These are phyloP conservation scores for Berberis thunbergii DNA, from an alignment of 164 flowering plant genomes.

Conservation along the genomic window DNA sequence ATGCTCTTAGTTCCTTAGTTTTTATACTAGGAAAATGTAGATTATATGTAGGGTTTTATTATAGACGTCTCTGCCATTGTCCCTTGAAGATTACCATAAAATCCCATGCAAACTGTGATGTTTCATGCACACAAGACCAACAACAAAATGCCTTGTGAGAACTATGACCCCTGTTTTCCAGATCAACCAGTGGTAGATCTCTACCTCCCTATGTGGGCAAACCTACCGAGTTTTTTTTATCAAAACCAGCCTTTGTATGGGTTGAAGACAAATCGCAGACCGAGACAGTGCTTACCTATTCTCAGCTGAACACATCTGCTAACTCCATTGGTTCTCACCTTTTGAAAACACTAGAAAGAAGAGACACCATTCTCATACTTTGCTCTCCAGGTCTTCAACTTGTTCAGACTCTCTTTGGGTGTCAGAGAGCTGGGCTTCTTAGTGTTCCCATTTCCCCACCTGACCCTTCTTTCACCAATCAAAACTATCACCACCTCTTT, in stretches of 20 bases:
- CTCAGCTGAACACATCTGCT: slow-evolving; percentile 37
- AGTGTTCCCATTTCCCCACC: slow-evolving; percentile 48
- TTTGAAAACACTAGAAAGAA: slow-evolving; percentile 21
- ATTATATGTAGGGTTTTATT: background rate
- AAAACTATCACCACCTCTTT: slow-evolving; percentile 36
- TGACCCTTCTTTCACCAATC: slow-evolving; percentile 19
- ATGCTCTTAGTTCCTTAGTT: no score
- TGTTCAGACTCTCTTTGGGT: slow-evolving; percentile 48
- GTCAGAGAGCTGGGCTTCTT: slow-evolving; percentile 67
- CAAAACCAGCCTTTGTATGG: slow-evolving; percentile 69
- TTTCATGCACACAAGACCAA: background rate
- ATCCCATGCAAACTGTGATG: slow-evolving; percentile 1
- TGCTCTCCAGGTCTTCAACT: slow-evolving; percentile 65
- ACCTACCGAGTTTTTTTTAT: slow-evolving; percentile 37
- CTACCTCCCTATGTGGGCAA: slow-evolving; percentile 62
- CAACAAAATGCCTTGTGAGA: slow-evolving; percentile 28
- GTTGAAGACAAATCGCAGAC: slow-evolving; percentile 20
- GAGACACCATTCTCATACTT: slow-evolving; percentile 49
- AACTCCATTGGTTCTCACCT: slow-evolving; percentile 33
- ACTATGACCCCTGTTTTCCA: slow-evolving; percentile 65
- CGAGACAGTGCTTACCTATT: slow-evolving; percentile 28
- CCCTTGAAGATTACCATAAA: background rate
- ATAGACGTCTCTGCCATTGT: background rate
- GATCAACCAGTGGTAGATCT: slow-evolving; percentile 72
- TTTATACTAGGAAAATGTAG: no score